Evolutionary conservation across 192 early-diverging fungal genomes (phyloP).

Genomic region (Spizellomyces punctatus): DNA sequence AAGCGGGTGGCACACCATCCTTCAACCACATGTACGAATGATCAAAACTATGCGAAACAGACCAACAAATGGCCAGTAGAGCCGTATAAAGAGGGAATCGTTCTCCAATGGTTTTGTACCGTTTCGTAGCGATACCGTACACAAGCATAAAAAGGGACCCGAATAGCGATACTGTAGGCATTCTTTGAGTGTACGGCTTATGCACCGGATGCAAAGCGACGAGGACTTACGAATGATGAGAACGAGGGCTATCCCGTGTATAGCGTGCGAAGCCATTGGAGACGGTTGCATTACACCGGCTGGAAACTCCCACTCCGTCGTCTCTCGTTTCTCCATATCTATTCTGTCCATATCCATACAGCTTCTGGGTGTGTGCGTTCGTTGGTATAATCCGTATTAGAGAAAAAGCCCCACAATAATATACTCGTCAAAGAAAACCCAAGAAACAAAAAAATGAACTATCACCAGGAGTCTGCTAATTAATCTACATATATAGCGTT

Average conservation of each 20-base stretch:
- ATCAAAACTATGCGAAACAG: neutral
- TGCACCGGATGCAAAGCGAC: neutral
- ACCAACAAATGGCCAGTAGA: neutral
- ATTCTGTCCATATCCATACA: too few species aligned
- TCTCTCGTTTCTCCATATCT: too few species aligned
- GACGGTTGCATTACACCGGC: neutral
- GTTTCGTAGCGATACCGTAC: neutral
- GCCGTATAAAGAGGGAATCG: neutral
- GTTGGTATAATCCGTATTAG: too few species aligned
- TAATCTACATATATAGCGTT: too few species aligned
- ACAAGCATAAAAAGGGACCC: neutral
- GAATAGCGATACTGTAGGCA: neutral
- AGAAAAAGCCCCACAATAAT: too few species aligned
- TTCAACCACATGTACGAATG: conserved; percentile 4
- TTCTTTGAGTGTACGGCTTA: too few species aligned
- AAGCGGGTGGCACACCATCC: neutral
- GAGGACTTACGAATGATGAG: neutral
- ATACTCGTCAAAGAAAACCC: too few species aligned
- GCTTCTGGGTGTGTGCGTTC: too few species aligned
- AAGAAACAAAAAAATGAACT: too few species aligned
- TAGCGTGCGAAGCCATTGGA: neutral
- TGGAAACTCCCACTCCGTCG: neutral
- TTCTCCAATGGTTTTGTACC: neutral
- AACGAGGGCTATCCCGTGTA: neutral
- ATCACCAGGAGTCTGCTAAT: too few species aligned